phyloP scores from a whole-genome alignment of 2,329 filamentous ascomycete genomes.

The Sclerotinia minor region DNA sequence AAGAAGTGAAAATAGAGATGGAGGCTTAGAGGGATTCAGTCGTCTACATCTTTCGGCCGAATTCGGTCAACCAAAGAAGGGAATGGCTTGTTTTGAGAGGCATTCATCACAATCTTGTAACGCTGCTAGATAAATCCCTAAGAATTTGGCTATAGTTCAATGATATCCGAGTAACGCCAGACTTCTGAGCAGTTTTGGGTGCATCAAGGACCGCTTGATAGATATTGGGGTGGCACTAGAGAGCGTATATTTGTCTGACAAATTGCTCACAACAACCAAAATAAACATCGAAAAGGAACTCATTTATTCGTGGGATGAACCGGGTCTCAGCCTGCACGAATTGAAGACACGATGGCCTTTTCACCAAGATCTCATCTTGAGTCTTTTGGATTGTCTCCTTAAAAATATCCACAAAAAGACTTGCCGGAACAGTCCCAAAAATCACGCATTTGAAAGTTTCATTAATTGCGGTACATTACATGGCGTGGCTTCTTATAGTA shows the following conservation, averaged over 20 bases:
- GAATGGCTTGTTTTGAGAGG: background rate
- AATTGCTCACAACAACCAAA: conserved; percentile 30
- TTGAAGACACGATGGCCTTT: background rate
- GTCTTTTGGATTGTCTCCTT: conserved; percentile 24
- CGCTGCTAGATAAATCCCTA: background rate
- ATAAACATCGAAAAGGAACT: conserved; percentile 27
- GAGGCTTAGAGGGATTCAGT: background rate
- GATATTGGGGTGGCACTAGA: background rate
- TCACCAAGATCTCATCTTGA: background rate
- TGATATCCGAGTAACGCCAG: background rate
- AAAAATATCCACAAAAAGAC: conserved; percentile 25
- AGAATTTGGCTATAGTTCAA: background rate
- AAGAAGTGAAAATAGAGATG: background rate
- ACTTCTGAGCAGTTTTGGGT: background rate
- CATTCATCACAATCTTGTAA: background rate
- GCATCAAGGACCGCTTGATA: background rate
- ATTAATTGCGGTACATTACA: conserved; percentile 23
- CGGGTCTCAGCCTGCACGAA: background rate
- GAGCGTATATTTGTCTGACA: conserved; percentile 29
- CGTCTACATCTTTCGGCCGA: background rate
- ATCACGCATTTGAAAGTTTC: conserved; percentile 28
- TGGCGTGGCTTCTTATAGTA: conserved; percentile 18
- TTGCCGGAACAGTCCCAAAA: conserved; percentile 26
- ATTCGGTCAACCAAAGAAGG: background rate
- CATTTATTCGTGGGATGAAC: background rate